Base-by-base conservation (phyloP, 2,329 filamentous ascomycete genomes). In the Sporothrix phasma region DNA sequence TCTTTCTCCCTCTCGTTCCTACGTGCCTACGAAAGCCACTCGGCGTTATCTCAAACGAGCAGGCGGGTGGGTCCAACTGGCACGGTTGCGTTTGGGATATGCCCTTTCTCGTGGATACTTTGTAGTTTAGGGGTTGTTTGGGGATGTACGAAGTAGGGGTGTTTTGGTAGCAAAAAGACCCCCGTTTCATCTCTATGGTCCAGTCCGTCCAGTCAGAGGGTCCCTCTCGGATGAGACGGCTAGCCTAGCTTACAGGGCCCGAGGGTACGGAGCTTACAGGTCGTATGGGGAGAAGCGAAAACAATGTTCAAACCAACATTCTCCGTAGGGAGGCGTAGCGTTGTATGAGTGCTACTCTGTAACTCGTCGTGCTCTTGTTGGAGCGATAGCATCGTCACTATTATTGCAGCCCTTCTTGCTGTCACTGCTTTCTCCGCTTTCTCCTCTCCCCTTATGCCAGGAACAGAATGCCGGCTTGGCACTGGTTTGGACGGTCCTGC, bases 51-150 rank as follows among this genome's bases (percentile, higher is more conserved):
- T 67, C 66, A 67, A 67, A 66, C 64, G 41, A 47, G 17, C 17
- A 34, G 26, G 49, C 46, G 11, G 15, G 61, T 64, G 66, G 66
- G 66, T 64, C 64, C 39, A 15, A 53, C 63, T 61, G 61, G 65
- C 65, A 65, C 63, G 64, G 66, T 63, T 60, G 59, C 46, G 65
- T 65, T 68, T 63, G 54, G 64, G 49, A 66, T 61, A 64, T 64
- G 61, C 51, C n/a, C 39, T 43, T 37, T 49, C 51, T 56, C 51
- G 19, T 56, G 51, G 51, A 39, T 41, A 19, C 39, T 64, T 64
- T 29, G 24, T 41, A 19, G 37, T 64, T 64, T 29, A 22, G 24
- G 47, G 31, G n/a, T 26, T n/a, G 11, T 41, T 24, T 17, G 29
- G 24, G 34, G 31, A 11, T 1, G 13, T 22, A n/a, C n/a, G n/a